Evolutionary conservation across 192 early-diverging fungal genomes (phyloP).

Genomic region (Backusella tuberculispora): DNA sequence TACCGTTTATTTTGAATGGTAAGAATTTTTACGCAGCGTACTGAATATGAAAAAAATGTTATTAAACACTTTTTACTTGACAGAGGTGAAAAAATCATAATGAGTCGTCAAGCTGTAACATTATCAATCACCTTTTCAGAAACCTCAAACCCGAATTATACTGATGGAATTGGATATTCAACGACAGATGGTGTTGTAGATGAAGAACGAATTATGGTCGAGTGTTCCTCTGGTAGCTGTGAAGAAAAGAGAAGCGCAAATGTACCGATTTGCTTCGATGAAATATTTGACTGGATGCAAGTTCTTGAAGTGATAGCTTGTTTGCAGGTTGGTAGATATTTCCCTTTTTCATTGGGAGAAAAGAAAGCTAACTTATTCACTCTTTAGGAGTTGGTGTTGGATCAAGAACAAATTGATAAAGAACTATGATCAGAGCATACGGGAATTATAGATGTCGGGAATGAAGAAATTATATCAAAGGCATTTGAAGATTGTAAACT

Average conservation of each 20-base stretch:
- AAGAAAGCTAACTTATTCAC: slow-evolving; percentile 12
- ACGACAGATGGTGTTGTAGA: slow-evolving; percentile 16
- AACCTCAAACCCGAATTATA: slow-evolving; percentile 18
- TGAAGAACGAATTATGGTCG: slow-evolving; percentile 8
- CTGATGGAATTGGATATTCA: slow-evolving; percentile 20
- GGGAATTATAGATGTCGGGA: slow-evolving; percentile 5
- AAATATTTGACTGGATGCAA: slow-evolving; percentile 17
- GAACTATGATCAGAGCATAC: slow-evolving; percentile 2
- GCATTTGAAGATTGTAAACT: slow-evolving; percentile 13
- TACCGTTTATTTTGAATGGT: slow-evolving; percentile 13
- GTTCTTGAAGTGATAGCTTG: slow-evolving; percentile 11
- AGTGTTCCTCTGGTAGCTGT: slow-evolving; percentile 11
- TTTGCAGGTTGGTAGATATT: slow-evolving; percentile 13
- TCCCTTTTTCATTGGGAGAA: slow-evolving; percentile 13
- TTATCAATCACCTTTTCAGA: slow-evolving; percentile 16
- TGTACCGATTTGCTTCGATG: slow-evolving; percentile 11
- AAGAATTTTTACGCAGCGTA: slow-evolving; percentile 11
- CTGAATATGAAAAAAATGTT: slow-evolving; percentile 11
- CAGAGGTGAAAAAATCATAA: slow-evolving; percentile 11
- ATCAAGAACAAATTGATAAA: slow-evolving; percentile 13
- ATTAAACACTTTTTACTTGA: slow-evolving; percentile 10
- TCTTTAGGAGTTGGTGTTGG: slow-evolving; percentile 13
- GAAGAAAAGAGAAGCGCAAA: slow-evolving; percentile 18
- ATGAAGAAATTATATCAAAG: slow-evolving; percentile 17
- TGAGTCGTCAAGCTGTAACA: slow-evolving; percentile 10